Percentiles rank a stretch among this genome's conserved stretches.
phyloP scores from a whole-genome alignment of 1,284 basidiomycete genomes.

The Trametes pubescens region DNA sequence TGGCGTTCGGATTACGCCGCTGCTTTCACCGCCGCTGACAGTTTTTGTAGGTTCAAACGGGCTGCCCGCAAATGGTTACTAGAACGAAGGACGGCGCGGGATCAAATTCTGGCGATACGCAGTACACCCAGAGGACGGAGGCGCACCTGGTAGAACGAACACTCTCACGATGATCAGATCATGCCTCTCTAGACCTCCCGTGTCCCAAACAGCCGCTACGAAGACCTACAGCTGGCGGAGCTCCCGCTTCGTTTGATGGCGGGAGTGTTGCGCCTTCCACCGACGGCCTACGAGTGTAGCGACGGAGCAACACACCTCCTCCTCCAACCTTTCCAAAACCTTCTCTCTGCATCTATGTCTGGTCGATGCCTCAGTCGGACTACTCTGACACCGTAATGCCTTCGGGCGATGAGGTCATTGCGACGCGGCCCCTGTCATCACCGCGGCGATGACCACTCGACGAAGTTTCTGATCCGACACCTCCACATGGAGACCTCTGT shows the following conservation, averaged over 20 bases:
- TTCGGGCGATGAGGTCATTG: conserved; percentile 30
- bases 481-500: conserved; percentile 25
- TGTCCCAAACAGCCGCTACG: conserved; percentile 33
- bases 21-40: conserved; percentile 39
- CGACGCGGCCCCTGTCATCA: conserved; percentile 25
- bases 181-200: conserved; percentile 32
- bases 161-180: conserved; percentile 14
- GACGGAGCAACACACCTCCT: conserved; percentile 25
- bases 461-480: conserved; percentile 27
- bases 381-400: conserved; percentile 36
- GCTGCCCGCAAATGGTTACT: conserved; percentile 21
- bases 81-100: conserved; percentile 7
- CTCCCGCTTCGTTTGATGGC: conserved; percentile 20
- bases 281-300: conserved; percentile 1
- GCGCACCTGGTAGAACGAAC: conserved; percentile 11
- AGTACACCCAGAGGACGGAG: conserved; percentile 19
- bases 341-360: conserved; percentile 22
- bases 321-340: conserved; percentile 23
- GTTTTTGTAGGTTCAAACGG: conserved; percentile 29
- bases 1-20: conserved; percentile 26
- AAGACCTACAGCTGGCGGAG: conserved; percentile 19
- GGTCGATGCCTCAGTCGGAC: conserved; percentile 28
- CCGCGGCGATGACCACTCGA: conserved; percentile 29
- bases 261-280: neutral
- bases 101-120: conserved; percentile 32